Evolutionary conservation across 179 eudicot species (phyloP).

Genomic region (Patellifolia procumbens): DNA sequence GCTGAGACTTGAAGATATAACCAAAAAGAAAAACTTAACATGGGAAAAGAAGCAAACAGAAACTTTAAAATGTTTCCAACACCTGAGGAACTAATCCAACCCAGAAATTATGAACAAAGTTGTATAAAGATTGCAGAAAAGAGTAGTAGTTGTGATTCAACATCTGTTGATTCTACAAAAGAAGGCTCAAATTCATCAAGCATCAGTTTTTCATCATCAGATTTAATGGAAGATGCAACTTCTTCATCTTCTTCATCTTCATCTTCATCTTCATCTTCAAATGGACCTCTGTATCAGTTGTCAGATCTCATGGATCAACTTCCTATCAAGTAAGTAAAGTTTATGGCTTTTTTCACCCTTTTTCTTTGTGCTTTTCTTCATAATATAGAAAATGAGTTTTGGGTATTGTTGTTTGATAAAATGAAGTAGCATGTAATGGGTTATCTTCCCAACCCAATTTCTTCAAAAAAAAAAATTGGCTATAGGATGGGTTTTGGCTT

Average conservation of each 20-base stretch:
- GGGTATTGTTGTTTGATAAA: too few species aligned
- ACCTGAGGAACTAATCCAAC: conserved; percentile 24
- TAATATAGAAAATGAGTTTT: background rate
- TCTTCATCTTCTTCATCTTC: conserved; percentile 45
- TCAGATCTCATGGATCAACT: conserved; percentile 75
- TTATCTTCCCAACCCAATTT: too few species aligned
- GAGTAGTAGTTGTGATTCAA: background rate
- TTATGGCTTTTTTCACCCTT: background rate
- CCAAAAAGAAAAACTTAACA: background rate
- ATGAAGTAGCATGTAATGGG: too few species aligned
- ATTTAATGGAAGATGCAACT: conserved; percentile 47
- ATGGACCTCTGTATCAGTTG: conserved; percentile 57
- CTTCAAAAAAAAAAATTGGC: too few species aligned
- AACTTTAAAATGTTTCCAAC: conserved; percentile 22
- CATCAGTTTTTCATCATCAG: conserved; percentile 37
- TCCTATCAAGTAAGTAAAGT: conserved; percentile 36
- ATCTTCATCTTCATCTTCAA: conserved; percentile 44
- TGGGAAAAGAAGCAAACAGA: conserved; percentile 16
- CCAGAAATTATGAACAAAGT: conserved; percentile 3
- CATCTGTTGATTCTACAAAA: conserved; percentile 25
- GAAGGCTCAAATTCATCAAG: conserved; percentile 38
- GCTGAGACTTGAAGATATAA: background rate
- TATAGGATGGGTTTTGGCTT: too few species aligned
- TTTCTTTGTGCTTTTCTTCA: background rate
- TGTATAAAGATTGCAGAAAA: conserved; percentile 9